Conservation (phyloP, 768 basidiomycete species). For the Termitomyces sp. region DNA sequence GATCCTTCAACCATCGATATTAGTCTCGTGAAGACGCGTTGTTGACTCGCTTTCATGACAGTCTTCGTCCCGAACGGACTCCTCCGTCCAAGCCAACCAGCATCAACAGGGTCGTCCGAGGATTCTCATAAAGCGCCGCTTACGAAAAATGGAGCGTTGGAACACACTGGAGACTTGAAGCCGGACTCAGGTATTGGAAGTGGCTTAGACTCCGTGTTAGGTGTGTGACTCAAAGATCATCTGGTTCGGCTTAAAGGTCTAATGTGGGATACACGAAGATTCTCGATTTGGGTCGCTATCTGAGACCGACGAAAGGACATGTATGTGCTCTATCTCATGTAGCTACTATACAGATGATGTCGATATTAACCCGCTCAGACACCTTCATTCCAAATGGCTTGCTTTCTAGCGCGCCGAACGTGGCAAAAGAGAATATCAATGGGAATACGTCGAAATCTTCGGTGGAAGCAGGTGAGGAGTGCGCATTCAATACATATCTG, state of each 20-base stretch:
- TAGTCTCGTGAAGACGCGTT: background rate
- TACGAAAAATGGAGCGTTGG: background rate
- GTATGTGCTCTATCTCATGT: background rate
- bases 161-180: background rate
- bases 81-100: background rate
- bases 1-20: background rate
- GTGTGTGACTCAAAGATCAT: background rate
- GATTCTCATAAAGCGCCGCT: background rate
- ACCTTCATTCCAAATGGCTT: slow-evolving; percentile 15
- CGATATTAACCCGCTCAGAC: background rate
- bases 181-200: background rate
- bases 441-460: background rate
- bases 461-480: background rate
- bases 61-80: slow-evolving; percentile 18
- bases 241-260: background rate
- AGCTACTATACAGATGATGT: background rate
- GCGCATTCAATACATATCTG: background rate
- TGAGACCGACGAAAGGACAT: background rate
- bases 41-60: background rate
- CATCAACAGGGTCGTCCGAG: background rate
- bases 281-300: background rate
- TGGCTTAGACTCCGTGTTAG: background rate
- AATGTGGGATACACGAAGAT: background rate
- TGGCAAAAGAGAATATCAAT: background rate
- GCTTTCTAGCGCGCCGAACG: slow-evolving; percentile 7